Conservation (phyloP, 352 stramenopile species). For the Globisporangium uncinulatum region DNA sequence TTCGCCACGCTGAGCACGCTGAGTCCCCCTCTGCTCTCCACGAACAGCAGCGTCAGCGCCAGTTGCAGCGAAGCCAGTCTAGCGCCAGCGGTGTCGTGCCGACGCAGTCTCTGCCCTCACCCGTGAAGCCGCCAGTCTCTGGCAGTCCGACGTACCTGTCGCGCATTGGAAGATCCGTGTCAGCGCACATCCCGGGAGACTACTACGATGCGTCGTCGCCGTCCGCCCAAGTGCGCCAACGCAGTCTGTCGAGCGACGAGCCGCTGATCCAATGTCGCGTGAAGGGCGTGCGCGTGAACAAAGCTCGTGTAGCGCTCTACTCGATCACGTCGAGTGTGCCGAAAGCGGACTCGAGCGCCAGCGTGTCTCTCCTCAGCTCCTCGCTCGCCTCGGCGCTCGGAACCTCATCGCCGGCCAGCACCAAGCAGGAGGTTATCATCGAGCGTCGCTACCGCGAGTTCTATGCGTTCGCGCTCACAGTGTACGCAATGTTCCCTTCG, state of each 20-base stretch:
- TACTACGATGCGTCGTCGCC: not conserved
- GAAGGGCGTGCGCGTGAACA: conserved; percentile 43
- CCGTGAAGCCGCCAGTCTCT: not conserved
- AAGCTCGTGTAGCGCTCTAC: conserved; percentile 48
- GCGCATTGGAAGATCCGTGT: conserved; percentile 11
- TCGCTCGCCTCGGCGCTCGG: conserved; percentile 7
- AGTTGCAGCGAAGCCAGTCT: not conserved
- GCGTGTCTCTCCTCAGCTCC: conserved; percentile 2
- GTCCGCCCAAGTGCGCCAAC: not conserved
- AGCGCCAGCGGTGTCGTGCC: not conserved
- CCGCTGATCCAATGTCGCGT: conserved; percentile 41
- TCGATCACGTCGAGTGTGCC: conserved; percentile 43
- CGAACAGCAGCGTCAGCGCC: not conserved
- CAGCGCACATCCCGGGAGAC: conserved; percentile 2
- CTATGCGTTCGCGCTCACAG: conserved; percentile 53
- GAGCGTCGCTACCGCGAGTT: conserved; percentile 77
- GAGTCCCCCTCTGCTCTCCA: not conserved
- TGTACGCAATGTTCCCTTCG: conserved; percentile 63
- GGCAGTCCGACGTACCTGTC: conserved; percentile 4
- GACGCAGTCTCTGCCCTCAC: not conserved
- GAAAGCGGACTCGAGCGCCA: conserved; percentile 6
- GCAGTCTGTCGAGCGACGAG: not conserved
- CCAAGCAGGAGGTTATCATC: conserved; percentile 32
- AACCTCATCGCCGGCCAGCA: not conserved
- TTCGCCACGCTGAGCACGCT: conserved; percentile 1